These are phyloP conservation scores for Coniochaeta hoffmannii DNA, from an alignment of 2,329 filamentous ascomycete genomes.

Conservation along the genomic window DNA sequence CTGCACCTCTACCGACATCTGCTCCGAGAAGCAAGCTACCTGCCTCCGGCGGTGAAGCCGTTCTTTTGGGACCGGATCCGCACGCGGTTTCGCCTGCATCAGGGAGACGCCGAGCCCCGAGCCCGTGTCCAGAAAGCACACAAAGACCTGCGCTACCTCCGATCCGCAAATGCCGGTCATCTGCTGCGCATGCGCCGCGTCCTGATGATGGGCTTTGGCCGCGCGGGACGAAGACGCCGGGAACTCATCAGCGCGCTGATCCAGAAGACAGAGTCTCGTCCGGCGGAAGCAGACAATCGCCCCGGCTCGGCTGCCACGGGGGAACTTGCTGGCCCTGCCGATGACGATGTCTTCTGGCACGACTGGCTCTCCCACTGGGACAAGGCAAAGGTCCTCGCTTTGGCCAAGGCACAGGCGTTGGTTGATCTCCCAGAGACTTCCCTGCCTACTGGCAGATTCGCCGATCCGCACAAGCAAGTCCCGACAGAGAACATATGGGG, in stretches of 20 bases:
- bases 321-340: background rate
- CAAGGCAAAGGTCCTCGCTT: constrained; percentile 30
- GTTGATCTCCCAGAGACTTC: constrained; percentile 20
- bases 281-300: background rate
- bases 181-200: constrained; percentile 37
- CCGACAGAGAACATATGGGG: constrained; percentile 43
- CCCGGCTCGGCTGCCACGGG: background rate
- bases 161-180: constrained; percentile 46
- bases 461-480: constrained; percentile 27
- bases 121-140: constrained; percentile 32
- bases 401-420: constrained; percentile 33
- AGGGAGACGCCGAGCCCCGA: constrained; percentile 13
- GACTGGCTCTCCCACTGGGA: constrained; percentile 46
- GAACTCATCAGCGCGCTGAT: constrained; percentile 35
- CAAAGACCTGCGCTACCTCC: constrained; percentile 37
- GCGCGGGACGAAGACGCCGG: constrained; percentile 42
- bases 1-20: constrained; percentile 50
- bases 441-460: constrained; percentile 17
- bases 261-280: constrained; percentile 13
- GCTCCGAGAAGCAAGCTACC: constrained; percentile 53
- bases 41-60: constrained; percentile 42
- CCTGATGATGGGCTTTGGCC: constrained; percentile 43
- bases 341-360: constrained; percentile 4
- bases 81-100: constrained; percentile 36
- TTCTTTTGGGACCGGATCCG: constrained; percentile 36